Conservation (phyloP, 495 filamentous ascomycete species). For the Monascus purpureus region DNA sequence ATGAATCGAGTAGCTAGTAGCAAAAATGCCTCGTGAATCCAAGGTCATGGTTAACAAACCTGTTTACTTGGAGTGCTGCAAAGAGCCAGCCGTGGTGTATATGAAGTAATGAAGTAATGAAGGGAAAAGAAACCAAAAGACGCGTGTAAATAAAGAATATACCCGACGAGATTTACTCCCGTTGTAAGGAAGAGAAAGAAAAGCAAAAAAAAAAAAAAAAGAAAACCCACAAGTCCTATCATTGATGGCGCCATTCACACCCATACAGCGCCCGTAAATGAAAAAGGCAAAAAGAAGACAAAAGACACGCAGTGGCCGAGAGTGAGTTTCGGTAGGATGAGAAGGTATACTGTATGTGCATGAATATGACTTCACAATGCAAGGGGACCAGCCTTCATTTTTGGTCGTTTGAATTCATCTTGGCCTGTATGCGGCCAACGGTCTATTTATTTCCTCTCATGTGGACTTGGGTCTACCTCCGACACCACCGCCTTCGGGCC, state of each 20-base stretch:
- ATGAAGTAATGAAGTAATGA: no score
- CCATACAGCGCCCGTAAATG: conserved; percentile 13
- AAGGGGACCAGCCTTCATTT: no score
- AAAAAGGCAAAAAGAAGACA: not conserved
- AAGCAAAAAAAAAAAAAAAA: conserved; percentile 4
- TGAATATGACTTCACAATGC: no score
- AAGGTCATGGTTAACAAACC: no score
- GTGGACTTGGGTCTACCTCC: no score
- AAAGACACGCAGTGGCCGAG: not conserved
- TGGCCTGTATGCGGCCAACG: no score
- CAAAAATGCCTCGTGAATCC: not conserved
- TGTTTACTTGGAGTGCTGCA: no score
- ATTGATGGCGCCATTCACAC: conserved; percentile 13
- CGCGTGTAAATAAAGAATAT: conserved; percentile 10
- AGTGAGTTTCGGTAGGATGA: no score
- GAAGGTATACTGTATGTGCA: no score
- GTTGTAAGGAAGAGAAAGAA: conserved; percentile 2
- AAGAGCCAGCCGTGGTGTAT: no score
- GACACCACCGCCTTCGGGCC: conserved; percentile 29
- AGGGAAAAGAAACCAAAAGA: not conserved
- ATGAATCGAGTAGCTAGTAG: not conserved
- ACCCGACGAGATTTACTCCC: conserved; percentile 3
- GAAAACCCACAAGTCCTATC: conserved; percentile 11
- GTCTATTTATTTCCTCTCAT: no score
- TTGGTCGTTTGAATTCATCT: no score